Evolutionary conservation across 306 rosid genomes (phyloP).

Genomic region (Nissolia schottii): DNA sequence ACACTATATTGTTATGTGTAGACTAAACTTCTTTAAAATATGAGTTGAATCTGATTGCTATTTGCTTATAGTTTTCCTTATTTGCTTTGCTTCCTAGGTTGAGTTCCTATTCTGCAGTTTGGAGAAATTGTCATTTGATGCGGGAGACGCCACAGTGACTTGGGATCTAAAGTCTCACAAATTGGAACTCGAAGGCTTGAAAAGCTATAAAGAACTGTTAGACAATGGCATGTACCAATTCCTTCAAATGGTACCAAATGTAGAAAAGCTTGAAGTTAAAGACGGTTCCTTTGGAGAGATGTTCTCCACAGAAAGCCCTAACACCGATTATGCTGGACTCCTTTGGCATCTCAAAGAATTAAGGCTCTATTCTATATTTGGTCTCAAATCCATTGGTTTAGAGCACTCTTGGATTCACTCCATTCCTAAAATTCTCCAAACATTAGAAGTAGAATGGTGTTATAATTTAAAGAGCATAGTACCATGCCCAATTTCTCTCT

Average conservation of each 20-base stretch:
- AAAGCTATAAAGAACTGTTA: not conserved
- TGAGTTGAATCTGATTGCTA: not conserved
- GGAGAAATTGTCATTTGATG: not conserved
- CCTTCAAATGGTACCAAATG: not conserved
- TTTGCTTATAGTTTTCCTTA: not conserved
- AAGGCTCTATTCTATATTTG: not conserved
- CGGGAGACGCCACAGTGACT: not conserved
- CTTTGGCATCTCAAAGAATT: slow-evolving; percentile 4
- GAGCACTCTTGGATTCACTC: slow-evolving; percentile 15
- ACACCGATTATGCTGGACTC: not conserved
- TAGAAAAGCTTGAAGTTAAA: not conserved
- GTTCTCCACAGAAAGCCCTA: slow-evolving; percentile 1
- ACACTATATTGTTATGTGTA: not conserved
- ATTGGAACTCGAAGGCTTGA: not conserved
- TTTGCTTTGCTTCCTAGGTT: not conserved
- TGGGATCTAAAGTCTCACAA: not conserved
- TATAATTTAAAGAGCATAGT: not conserved
- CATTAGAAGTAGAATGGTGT: not conserved
- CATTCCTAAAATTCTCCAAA: not conserved
- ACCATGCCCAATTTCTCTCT: not conserved
- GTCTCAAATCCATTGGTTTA: slow-evolving; percentile 17
- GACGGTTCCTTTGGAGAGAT: not conserved
- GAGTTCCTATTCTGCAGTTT: not conserved
- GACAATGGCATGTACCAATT: not conserved
- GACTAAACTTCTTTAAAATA: not conserved